These are phyloP conservation scores for Lactarius evosmus DNA, from an alignment of 768 basidiomycete genomes.

Conservation along the genomic window DNA sequence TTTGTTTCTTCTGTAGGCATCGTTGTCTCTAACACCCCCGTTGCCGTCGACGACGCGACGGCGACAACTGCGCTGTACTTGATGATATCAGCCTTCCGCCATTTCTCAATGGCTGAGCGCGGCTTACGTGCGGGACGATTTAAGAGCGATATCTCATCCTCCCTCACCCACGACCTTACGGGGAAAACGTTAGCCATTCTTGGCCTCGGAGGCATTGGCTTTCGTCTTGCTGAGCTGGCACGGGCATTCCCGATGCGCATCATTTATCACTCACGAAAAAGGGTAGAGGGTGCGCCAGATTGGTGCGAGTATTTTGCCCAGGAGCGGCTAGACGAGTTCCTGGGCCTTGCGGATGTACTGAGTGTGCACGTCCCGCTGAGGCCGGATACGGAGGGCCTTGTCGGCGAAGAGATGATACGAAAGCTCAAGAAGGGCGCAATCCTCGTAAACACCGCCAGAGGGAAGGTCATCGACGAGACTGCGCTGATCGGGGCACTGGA, in stretches of 20 bases:
- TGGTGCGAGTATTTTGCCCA: constrained; percentile 75
- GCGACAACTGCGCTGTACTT: constrained; percentile 87
- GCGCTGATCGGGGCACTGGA: constrained; percentile 83
- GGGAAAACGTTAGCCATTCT: constrained; percentile 69
- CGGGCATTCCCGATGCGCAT: constrained; percentile 88
- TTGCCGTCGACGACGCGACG: constrained; percentile 87
- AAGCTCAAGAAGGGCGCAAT: constrained; percentile 73
- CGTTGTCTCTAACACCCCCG: constrained; percentile 81
- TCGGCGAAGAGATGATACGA: constrained; percentile 73
- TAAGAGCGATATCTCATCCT: constrained; percentile 52
- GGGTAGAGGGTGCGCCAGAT: constrained; percentile 53
- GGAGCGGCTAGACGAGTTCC: constrained; percentile 57
- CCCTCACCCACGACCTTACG: constrained; percentile 58
- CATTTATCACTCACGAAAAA: constrained; percentile 71
- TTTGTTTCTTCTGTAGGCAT: constrained; percentile 48
- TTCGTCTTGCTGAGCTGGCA: constrained; percentile 64
- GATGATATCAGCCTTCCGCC: constrained; percentile 71
- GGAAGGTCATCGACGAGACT: constrained; percentile 84
- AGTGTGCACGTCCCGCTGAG: constrained; percentile 84
- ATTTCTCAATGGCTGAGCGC: constrained; percentile 63
- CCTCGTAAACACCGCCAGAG: constrained; percentile 87
- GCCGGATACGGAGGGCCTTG: constrained; percentile 65
- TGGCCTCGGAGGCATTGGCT: constrained; percentile 75
- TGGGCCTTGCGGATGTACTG: constrained; percentile 73
- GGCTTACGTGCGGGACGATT: constrained; percentile 54